Evolutionary conservation across 441 rosid genomes (phyloP).

Genomic region (Croton laevigatus): DNA sequence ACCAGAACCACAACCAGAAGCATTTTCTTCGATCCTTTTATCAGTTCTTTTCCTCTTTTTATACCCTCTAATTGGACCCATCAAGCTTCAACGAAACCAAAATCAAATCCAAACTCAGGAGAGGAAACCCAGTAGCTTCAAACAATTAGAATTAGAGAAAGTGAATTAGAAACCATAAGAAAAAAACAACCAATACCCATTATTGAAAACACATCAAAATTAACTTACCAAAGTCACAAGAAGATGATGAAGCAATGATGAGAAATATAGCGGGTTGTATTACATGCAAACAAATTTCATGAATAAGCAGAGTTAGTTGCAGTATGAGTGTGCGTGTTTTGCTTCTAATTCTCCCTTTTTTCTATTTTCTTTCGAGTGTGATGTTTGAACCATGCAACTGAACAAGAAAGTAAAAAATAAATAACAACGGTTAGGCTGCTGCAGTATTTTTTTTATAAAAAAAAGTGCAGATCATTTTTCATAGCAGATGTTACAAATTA

Average conservation of each 20-base stretch:
- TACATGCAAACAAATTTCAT: slow-evolving; percentile 32
- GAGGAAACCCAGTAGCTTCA: slow-evolving; percentile 27
- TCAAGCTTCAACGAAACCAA: slow-evolving; percentile 26
- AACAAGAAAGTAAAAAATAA: not conserved
- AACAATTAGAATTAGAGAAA: slow-evolving; percentile 18
- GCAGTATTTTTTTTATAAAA: no score
- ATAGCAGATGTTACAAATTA: no score
- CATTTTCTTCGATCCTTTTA: slow-evolving; percentile 40
- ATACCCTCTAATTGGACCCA: slow-evolving; percentile 54
- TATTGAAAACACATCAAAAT: slow-evolving; percentile 18
- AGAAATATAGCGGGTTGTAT: slow-evolving; percentile 20
- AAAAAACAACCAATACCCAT: slow-evolving; percentile 33
- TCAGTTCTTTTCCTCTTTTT: slow-evolving; percentile 46
- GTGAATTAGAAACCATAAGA: slow-evolving; percentile 25
- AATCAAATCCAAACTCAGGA: slow-evolving; percentile 29
- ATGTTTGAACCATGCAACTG: slow-evolving; percentile 27
- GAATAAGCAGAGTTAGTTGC: slow-evolving; percentile 8
- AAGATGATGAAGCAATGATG: slow-evolving; percentile 30
- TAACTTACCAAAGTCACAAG: slow-evolving; percentile 12
- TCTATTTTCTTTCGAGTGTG: slow-evolving; percentile 10
- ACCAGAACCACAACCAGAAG: slow-evolving; percentile 29
- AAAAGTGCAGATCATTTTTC: no score
- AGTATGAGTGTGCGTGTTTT: slow-evolving; percentile 12
- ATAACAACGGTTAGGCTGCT: not conserved
- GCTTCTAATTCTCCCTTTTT: no score